Conservation (phyloP, 2,329 filamentous ascomycete genomes). For the Diaporthe sp. region DNA sequence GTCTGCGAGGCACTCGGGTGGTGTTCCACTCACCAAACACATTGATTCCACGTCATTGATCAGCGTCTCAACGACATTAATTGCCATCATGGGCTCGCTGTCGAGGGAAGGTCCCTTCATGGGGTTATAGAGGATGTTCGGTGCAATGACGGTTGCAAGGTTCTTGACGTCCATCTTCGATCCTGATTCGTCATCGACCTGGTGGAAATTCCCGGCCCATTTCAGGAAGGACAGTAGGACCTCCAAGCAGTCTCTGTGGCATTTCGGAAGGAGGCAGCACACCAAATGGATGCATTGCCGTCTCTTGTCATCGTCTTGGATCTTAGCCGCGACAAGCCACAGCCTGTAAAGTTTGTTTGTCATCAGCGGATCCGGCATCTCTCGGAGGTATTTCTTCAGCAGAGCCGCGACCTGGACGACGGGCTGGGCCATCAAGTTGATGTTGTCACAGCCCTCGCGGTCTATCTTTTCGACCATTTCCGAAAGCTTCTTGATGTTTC, state of each 20-base stretch:
- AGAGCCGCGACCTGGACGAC: constrained; percentile 95
- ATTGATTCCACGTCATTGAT: constrained; percentile 96
- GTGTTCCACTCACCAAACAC: constrained; percentile 82
- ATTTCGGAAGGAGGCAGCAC: constrained; percentile 92
- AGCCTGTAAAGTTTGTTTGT: constrained; percentile 94
- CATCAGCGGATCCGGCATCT: constrained; percentile 93
- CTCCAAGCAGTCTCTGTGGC: constrained; percentile 93
- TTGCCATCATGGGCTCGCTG: constrained; percentile 91
- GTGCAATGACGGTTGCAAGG: constrained; percentile 95
- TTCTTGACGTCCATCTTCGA: constrained; percentile 99
- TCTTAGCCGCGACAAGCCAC: constrained; percentile 91
- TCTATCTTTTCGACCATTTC: constrained; percentile 91
- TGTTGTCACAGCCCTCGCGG: constrained; percentile 83
- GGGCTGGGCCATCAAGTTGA: constrained; percentile 89
- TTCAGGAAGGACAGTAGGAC: constrained; percentile 96
- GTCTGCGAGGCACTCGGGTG: not conserved
- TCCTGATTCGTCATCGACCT: constrained; percentile 95
- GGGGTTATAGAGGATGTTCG: constrained; percentile 87
- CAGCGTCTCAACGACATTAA: constrained; percentile 90
- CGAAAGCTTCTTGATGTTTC: constrained; percentile 94
- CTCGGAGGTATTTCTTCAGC: constrained; percentile 93
- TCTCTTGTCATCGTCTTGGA: constrained; percentile 84
- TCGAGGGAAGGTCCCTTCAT: constrained; percentile 78
- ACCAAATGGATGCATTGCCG: constrained; percentile 89
- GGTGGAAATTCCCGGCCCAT: constrained; percentile 97